Conservation (phyloP, 108 stramenopile genomes). For the Asterionellopsis glacialis region DNA sequence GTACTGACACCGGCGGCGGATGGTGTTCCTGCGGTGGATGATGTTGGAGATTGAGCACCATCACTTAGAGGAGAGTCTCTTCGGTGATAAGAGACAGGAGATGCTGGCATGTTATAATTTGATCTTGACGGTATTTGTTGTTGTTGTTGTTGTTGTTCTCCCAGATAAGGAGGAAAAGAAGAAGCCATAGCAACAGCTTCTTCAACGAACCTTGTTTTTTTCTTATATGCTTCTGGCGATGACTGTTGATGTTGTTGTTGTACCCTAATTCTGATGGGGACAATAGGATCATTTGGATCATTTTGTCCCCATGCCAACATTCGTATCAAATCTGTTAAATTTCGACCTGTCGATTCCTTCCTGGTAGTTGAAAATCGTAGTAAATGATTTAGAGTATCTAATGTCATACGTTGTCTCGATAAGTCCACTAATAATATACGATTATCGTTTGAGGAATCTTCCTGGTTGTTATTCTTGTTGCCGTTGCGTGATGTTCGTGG, state of each 20-base stretch:
- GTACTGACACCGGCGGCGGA: too few relatives aligned
- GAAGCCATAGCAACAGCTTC: background rate
- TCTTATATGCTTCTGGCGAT: background rate
- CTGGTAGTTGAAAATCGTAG: slow-evolving; percentile 41
- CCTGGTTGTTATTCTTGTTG: too few relatives aligned
- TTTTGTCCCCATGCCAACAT: slow-evolving; percentile 74
- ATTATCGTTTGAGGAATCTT: background rate
- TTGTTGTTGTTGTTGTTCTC: too few relatives aligned
- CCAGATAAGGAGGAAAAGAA: too few relatives aligned
- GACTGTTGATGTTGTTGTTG: slow-evolving; percentile 4
- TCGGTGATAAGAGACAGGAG: background rate
- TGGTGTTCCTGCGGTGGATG: background rate
- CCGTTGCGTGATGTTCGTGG: too few relatives aligned
- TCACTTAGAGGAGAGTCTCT: slow-evolving; percentile 20
- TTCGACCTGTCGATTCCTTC: background rate
- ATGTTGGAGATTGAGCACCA: slow-evolving; percentile 8
- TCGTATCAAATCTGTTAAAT: slow-evolving; percentile 43
- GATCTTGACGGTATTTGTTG: background rate
- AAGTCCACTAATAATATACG: slow-evolving; percentile 47
- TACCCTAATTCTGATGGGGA: background rate
- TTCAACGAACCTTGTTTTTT: background rate
- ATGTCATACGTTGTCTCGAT: slow-evolving; percentile 79
- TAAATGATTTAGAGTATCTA: slow-evolving; percentile 72
- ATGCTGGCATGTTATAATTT: too few relatives aligned
- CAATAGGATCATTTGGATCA: slow-evolving; percentile 26